These are phyloP conservation scores for Aschersonia sp. DNA, from an alignment of 2,329 filamentous ascomycete species.

Conservation along the genomic window DNA sequence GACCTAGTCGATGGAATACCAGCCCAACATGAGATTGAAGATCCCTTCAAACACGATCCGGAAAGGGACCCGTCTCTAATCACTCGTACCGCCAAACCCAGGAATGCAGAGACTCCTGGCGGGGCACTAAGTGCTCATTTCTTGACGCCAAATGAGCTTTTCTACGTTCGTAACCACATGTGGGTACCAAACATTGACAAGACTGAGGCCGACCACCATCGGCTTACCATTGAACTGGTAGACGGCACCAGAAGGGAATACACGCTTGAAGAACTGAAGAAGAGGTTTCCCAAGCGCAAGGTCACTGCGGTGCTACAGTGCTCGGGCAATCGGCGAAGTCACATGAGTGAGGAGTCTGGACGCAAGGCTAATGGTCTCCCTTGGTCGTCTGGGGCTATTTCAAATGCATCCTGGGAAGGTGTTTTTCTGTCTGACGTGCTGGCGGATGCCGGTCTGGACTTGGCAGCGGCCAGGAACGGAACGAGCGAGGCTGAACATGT, in stretches of 20 bases:
- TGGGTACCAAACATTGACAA: slow-evolving; percentile 38
- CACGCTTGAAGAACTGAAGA: slow-evolving; percentile 37
- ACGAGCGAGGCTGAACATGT: slow-evolving; percentile 31
- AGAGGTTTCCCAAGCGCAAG: slow-evolving; percentile 32
- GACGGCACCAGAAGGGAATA: slow-evolving; percentile 39
- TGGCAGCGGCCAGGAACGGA: slow-evolving; percentile 19
- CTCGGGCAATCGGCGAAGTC: slow-evolving; percentile 42
- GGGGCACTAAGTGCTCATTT: slow-evolving; percentile 33
- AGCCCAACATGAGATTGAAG: slow-evolving; percentile 38
- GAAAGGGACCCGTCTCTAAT: slow-evolving; percentile 34
- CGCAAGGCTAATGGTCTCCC: slow-evolving; percentile 40
- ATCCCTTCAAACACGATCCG: slow-evolving; percentile 44
- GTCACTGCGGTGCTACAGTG: slow-evolving; percentile 45
- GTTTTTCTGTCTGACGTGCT: slow-evolving; percentile 41
- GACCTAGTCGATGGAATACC: slow-evolving; percentile 46
- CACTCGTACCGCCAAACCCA: slow-evolving; percentile 37
- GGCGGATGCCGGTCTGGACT: slow-evolving; percentile 36
- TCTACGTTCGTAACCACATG: slow-evolving; percentile 50
- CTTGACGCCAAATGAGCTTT: slow-evolving; percentile 38
- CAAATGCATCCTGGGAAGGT: slow-evolving; percentile 44
- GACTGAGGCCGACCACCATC: slow-evolving; percentile 24
- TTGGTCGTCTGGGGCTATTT: slow-evolving; percentile 46
- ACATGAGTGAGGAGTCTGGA: slow-evolving; percentile 36
- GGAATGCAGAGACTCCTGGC: slow-evolving; percentile 46
- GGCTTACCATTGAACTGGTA: slow-evolving; percentile 38